Evolutionary conservation across 352 stramenopile species (phyloP).

Genomic region (Phytopythium boreale): DNA sequence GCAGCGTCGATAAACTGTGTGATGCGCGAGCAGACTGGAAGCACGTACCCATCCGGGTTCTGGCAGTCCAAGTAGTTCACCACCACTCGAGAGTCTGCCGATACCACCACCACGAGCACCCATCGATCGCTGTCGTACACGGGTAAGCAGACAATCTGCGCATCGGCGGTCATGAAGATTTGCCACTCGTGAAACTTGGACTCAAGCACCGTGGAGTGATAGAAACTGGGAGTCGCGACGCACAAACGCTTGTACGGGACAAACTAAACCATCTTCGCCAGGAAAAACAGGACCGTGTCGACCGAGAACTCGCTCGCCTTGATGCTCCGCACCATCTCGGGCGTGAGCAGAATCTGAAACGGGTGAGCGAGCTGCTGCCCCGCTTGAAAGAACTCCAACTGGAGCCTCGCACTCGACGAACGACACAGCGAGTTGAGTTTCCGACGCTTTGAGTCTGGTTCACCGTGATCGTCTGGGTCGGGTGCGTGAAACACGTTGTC

Average conservation of each 20-base stretch:
- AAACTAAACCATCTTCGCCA: not conserved
- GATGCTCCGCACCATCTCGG: not conserved
- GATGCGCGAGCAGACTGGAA: not conserved
- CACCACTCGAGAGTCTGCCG: not conserved
- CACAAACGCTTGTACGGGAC: not conserved
- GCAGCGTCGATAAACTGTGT: not conserved
- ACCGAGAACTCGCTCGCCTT: not conserved
- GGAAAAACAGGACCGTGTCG: not conserved
- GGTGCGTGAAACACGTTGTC: not conserved
- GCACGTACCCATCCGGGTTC: not conserved
- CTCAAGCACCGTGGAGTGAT: not conserved
- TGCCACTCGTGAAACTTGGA: not conserved
- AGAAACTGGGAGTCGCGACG: not conserved
- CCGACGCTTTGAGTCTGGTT: not conserved
- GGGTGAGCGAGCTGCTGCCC: not conserved
- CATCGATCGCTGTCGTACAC: not conserved
- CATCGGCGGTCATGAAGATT: not conserved
- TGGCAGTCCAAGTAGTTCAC: conserved; percentile 2
- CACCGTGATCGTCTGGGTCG: not conserved
- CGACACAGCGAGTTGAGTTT: not conserved
- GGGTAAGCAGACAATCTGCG: not conserved
- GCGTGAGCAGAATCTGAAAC: not conserved
- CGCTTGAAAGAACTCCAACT: not conserved
- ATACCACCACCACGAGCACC: not conserved
- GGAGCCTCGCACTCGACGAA: not conserved